Base-by-base conservation (phyloP, 2,329 filamentous ascomycete species). In the Ophiostoma sp. region DNA sequence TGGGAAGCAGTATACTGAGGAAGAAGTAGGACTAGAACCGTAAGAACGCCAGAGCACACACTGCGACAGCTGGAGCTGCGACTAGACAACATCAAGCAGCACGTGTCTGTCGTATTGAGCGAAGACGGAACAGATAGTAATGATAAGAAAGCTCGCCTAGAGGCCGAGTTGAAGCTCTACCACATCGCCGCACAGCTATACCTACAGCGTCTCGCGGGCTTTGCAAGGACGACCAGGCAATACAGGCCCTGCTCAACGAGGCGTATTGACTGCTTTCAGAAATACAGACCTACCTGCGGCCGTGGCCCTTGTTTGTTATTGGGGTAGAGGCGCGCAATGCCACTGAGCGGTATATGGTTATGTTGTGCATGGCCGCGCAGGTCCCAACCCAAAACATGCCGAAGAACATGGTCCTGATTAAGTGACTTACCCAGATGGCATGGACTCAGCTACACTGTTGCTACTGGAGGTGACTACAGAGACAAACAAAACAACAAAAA, bases 261-360 rank as follows among this genome's bases (percentile, higher is more conserved):
- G 62, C 62, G 10, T 65, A 23, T 39, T 8, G 3, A 7, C 35
- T 65, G 3, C 20, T 65, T 0, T 5, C 3, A 1, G 20, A 54
- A 2, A 57, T 73, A 7, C 41, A 33, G 5, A 20, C n/a, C 39
- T 73, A 72, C 65, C 60, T 67, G 36, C 70, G 73, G 2, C 72
- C 73, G 0, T 73, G 71, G 71, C 60, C 71, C 2, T n/a, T 74
- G 2, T 74, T 74, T 48, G 67, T 74, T 44, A 52, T 74, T 3
- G 73, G 71, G 0, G 48, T 74, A 5, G 73, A 74, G 62, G 73
- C 73, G 1, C 69, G 72, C 3, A 66, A 68, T 5, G 73, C 73
- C 1, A 67, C 71, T 7, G 72, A 74, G 31, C 57, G 72, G 57
- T 27, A 60, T 23, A 13, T 60, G 11, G n/a, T 74, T 7, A 17